Evolutionary conservation across 345 rosid species (phyloP), one percentile per base, ranked within the genome.

Genomic region (Aethionema arabicum): DNA sequence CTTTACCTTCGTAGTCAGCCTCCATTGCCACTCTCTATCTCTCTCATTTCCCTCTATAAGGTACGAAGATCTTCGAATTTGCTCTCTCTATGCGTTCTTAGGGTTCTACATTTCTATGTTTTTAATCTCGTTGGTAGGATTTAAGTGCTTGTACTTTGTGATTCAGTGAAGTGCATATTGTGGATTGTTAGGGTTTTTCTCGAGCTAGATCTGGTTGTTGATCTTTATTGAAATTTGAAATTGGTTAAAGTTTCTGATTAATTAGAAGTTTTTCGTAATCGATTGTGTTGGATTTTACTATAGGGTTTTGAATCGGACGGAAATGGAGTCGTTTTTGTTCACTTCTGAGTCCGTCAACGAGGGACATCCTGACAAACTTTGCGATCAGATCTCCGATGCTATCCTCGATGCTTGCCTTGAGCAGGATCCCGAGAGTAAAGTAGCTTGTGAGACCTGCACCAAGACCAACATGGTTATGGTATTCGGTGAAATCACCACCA

Each of bases 391-490:
- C 72, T 85, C 90, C 4, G 87, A 85, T 15, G 90, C 90, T 0
- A 74, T 85, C 53, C 90, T 85, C 16, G 90, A 85, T 15, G 87
- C 90, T 32, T 85, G 90, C 21, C 69, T 85, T 33, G 82, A 77
- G 7, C 83, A 80, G 67, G 90, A 85, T 69, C 77, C 87, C 1
- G 90, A 85, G 39, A 85, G 90, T 80, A 85, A 82, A 72, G 90
- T 85, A 7, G 90, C 90, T 4, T 85, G 90, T 35, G 90, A 85
- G 75, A 85, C 87, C 3, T 85, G 90, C 66, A 82, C 83, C 68
- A 85, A 85, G 78, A 84, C 90, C 32, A 80, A 84, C 85, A 80
- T 82, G 90, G 90, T 84, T 66, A 84, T 84, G 90, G 85, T 85
- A 14, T 85, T 85, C 3, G 90, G 90, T 0, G 90, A 85, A 61